phyloP scores from a whole-genome alignment of 352 stramenopile genomes.

The Globisporangium yorkense region DNA sequence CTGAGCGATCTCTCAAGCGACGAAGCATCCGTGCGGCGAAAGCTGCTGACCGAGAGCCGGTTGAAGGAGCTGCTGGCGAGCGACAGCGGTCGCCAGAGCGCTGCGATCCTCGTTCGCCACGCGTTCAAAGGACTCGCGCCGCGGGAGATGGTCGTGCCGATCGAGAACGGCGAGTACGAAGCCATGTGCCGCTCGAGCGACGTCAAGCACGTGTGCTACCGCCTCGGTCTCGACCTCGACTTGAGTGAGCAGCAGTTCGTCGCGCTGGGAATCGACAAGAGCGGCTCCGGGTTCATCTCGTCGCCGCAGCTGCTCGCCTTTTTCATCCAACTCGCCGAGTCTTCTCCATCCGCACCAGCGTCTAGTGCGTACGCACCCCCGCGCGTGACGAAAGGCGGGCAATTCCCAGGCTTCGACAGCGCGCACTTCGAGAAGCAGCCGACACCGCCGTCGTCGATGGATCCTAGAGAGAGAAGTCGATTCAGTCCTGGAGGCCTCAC shows the following conservation, averaged over 20 bases:
- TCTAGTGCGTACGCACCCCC: background rate
- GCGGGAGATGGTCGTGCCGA: conserved; percentile 58
- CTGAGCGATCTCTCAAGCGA: conserved; percentile 16
- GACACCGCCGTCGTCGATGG: no score
- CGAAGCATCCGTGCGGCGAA: conserved; percentile 34
- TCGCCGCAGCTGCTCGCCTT: conserved; percentile 56
- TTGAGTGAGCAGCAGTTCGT: conserved; percentile 60
- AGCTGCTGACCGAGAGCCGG: conserved; percentile 51
- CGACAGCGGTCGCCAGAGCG: conserved; percentile 54
- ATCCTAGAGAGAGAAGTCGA: background rate
- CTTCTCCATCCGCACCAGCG: background rate
- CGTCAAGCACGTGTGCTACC: conserved; percentile 69
- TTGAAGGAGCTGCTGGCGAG: conserved; percentile 43
- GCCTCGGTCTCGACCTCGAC: conserved; percentile 62
- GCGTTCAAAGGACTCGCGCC: conserved; percentile 66
- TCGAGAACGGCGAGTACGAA: conserved; percentile 66
- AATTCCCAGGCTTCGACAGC: conserved; percentile 4
- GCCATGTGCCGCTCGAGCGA: conserved; percentile 53
- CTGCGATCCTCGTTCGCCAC: conserved; percentile 60
- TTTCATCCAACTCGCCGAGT: conserved; percentile 36
- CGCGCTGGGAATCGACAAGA: conserved; percentile 32
- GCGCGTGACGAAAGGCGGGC: conserved; percentile 2
- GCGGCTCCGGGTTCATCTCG: conserved; percentile 52
- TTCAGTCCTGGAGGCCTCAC: background rate
- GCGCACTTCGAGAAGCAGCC: background rate